A percentile compares a stretch with the other conserved stretches of the same genome.
These are phyloP conservation scores for Aurifilum marmelostoma DNA, from an alignment of 2,329 filamentous ascomycete species.

Conservation along the genomic window DNA sequence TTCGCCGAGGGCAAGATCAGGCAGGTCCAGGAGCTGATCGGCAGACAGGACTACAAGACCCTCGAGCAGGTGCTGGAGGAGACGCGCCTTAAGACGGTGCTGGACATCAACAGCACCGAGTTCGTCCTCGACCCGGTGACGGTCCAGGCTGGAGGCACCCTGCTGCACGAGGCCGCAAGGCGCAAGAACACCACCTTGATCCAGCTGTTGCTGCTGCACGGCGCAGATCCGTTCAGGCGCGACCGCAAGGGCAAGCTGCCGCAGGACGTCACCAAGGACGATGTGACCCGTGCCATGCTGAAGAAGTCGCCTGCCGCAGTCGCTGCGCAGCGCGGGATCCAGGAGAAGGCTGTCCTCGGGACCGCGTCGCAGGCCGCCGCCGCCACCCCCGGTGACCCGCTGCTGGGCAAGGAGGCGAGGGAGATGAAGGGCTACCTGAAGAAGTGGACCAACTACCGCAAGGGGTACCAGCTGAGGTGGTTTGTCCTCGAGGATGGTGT, in stretches of 20 bases:
- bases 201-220: constrained; percentile 87
- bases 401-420: constrained; percentile 81
- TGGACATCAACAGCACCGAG: constrained; percentile 93
- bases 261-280: constrained; percentile 95
- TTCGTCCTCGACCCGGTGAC: constrained; percentile 81
- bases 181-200: constrained; percentile 86
- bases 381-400: constrained; percentile 59
- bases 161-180: constrained; percentile 90
- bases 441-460: constrained; percentile 99
- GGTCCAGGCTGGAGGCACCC: constrained; percentile 80
- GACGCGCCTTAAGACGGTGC: constrained; percentile 77
- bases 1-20: constrained; percentile 86
- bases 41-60: constrained; percentile 71
- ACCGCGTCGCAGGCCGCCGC: constrained; percentile 59
- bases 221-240: constrained; percentile 91
- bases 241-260: constrained; percentile 95
- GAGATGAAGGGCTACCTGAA: constrained; percentile 99
- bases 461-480: constrained; percentile 95
- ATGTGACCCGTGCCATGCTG: constrained; percentile 82
- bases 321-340: constrained; percentile 90
- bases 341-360: constrained; percentile 94
- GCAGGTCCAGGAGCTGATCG: constrained; percentile 80
- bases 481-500: constrained; percentile 98
- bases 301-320: constrained; percentile 95
- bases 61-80: constrained; percentile 84